A percentile compares a stretch with the other conserved stretches of the same genome.
phyloP scores from a whole-genome alignment of 257 asterid species.

The Coffea eugenioides region DNA sequence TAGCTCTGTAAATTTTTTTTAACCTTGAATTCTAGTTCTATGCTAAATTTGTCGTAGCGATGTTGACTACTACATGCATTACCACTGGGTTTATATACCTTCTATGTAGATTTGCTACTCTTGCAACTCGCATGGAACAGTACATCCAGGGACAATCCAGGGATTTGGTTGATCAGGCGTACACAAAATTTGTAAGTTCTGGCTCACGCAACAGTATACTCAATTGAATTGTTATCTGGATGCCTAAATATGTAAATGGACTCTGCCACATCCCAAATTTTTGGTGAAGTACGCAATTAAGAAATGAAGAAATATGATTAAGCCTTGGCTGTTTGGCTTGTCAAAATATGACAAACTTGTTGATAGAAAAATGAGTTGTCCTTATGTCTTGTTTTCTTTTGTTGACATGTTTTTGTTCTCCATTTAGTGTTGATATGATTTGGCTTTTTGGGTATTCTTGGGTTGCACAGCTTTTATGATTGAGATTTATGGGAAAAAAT shows the following conservation, averaged over 20 bases:
- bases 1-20: not conserved
- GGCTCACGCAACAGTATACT: not conserved
- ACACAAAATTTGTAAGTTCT: conserved; percentile 73
- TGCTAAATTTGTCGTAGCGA: not conserved
- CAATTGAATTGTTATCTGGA: not conserved
- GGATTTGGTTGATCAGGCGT: conserved; percentile 99
- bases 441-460: not conserved
- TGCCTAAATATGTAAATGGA: conserved; percentile 1
- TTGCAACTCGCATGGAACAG: conserved; percentile 99
- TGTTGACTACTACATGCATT: not conserved
- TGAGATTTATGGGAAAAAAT: conserved; percentile 28
- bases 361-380: not conserved
- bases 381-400: not conserved
- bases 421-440: not conserved
- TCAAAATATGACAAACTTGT: not conserved
- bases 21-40: not conserved
- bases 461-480: not conserved
- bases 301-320: not conserved
- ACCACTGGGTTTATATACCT: conserved; percentile 10
- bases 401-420: not conserved
- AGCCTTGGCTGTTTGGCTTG: not conserved
- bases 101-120: conserved; percentile 72
- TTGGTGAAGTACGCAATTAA: not conserved
- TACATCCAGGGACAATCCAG: conserved; percentile 96
- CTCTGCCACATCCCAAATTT: not conserved